Base-by-base conservation (phyloP, 768 basidiomycete species). In the Strobilomyces echinocephalus region DNA sequence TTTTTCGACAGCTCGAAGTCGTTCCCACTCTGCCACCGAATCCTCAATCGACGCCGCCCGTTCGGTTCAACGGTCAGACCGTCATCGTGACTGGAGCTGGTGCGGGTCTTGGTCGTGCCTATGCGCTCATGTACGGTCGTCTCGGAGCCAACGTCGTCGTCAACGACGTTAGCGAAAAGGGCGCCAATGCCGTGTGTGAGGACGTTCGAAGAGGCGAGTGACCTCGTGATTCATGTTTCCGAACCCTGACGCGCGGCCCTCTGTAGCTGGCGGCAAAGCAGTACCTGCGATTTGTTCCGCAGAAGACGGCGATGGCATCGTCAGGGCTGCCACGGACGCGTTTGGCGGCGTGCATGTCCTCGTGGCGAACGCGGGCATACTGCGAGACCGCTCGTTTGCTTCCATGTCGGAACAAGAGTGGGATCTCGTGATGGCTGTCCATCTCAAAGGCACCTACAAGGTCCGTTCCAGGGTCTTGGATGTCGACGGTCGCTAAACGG, bases 81-180 rank as follows among this genome's bases (percentile, higher is more conserved):
- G 90, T 89, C 54, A 84, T 99, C 62, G 80, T 98, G 60, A 98
- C 97, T 3, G 97, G 95, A 36, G 91, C 94, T 8, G 95, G 95
- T 39, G 91, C 88, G 26, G 97, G 95, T 49, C 83, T 99, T 30
- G 97, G 97, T 16, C 85, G 97, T 28, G 81, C 83, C 2, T 97
- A 98, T 65, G 90, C 97, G 0, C 78, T 87, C 40, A 90, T 97
- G 89, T 98, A 88, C 65, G 90, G 80, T 24, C 84, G 81, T 50
- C 83, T 95, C 9, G 95, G 97, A n/a, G 95, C 93, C 10, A 97
- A 97, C 62, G 90, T 99, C 31, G 89, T 98, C 42, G 83, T 98
- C 40, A 99, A 98, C 67, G 97, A 99, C 63, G 86, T 97, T 44
- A 92, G 79, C 67, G 87, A 86, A 64, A 90, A 93, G 61, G 86